phyloP scores from a whole-genome alignment of 2,329 filamentous ascomycete species.

The Sphaerulina populicola region DNA sequence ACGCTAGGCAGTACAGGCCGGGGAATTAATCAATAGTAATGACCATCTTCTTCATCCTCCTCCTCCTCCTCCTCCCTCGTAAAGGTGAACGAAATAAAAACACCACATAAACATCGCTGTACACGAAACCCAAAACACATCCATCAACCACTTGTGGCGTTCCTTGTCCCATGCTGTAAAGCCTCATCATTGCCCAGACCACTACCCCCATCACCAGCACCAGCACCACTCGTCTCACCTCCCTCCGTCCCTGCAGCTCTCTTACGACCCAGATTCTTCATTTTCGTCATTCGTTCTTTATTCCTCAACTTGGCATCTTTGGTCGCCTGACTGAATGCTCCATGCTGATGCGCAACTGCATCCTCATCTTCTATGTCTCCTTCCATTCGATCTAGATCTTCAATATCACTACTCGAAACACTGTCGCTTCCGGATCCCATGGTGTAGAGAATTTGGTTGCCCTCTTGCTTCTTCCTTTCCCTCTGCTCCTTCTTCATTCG shows the following conservation, averaged over 20 bases:
- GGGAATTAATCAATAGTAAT: too few species aligned
- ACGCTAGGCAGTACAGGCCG: too few species aligned
- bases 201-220: too few species aligned
- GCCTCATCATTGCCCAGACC: constrained; percentile 2
- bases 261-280: constrained; percentile 11
- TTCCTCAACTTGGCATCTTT: constrained; percentile 23
- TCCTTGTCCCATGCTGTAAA: neutral
- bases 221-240: neutral
- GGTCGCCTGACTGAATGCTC: constrained; percentile 15
- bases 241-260: neutral
- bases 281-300: constrained; percentile 17
- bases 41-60: too few species aligned
- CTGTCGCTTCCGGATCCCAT: constrained; percentile 43
- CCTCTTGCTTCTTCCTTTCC: constrained; percentile 60
- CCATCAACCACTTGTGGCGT: too few species aligned
- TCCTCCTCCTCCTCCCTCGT: too few species aligned
- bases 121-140: too few species aligned
- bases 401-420: constrained; percentile 50
- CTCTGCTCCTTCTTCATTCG: constrained; percentile 69
- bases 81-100: too few species aligned
- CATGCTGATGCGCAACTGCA: constrained; percentile 16
- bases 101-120: too few species aligned
- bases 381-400: constrained; percentile 44
- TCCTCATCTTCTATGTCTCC: constrained; percentile 15
- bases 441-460: constrained; percentile 46